phyloP scores from a whole-genome alignment of 179 eudicot genomes.

The Corrigiola litoralis region DNA sequence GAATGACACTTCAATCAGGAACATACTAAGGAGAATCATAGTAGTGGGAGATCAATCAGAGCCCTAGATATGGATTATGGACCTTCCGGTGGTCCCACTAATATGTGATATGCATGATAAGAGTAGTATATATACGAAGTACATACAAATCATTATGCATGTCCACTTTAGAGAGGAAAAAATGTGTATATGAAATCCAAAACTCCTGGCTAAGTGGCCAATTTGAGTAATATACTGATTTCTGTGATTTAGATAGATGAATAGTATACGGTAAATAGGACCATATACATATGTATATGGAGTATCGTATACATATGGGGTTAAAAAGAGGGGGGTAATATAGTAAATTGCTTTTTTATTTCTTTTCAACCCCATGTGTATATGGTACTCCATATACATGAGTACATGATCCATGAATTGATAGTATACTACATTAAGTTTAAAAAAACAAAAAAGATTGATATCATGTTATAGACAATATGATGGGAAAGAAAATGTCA shows the following conservation, averaged over 20 bases:
- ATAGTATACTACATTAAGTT: no score
- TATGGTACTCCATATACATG: no score
- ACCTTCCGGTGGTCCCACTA: slow-evolving; percentile 1
- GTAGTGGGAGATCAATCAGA: not conserved
- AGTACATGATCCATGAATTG: no score
- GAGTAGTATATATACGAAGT: not conserved
- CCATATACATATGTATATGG: no score
- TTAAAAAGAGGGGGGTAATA: no score
- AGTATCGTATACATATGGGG: no score
- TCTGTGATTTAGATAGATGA: slow-evolving; percentile 11
- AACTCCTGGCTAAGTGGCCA: not conserved
- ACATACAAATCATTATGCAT: not conserved
- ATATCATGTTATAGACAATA: not conserved
- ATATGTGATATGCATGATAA: not conserved
- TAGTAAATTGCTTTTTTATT: no score
- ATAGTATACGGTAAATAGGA: not conserved
- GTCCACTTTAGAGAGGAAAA: not conserved
- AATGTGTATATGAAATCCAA: not conserved
- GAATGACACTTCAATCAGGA: not conserved
- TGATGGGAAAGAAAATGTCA: not conserved
- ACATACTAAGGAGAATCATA: slow-evolving; percentile 7
- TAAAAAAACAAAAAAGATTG: no score
- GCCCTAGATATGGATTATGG: slow-evolving; percentile 1
- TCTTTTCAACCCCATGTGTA: no score
- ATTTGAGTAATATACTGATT: not conserved